Evolutionary conservation across 257 asterid genomes (phyloP), one percentile per base, ranked within the genome.

Genomic region (Petrea volubilis): DNA sequence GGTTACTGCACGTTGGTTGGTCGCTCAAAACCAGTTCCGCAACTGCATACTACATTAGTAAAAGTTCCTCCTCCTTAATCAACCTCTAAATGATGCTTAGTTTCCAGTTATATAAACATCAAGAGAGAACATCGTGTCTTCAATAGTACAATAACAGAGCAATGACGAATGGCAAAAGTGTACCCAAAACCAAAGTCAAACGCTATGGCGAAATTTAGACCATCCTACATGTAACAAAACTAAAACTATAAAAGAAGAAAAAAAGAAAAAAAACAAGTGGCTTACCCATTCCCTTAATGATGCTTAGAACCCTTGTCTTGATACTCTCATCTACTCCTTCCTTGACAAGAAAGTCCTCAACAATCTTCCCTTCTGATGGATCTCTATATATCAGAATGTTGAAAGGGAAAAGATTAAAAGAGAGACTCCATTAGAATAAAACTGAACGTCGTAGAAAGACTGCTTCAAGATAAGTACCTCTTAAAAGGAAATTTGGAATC

Each of bases 221-320:
- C 21, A 17, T 59, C 24, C 70, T 36, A 57, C 29, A 36, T 47
- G 59, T 20, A 62, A 78, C 51, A 40, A 59, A 7, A 23, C 17
- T 8, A 28, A 34, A 18, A 52, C n/a, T n/a, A n/a, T n/a, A n/a
- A n/a, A n/a, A n/a, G n/a, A n/a, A n/a, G n/a, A n/a, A n/a, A n/a
- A n/a, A n/a, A n/a, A n/a, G n/a, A n/a, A n/a, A n/a, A n/a, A n/a
- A n/a, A n/a, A n/a, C n/a, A 51, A 36, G 68, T n/a, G 66, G 60
- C 83, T 34, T 73, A 91, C 99, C 97, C 94, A 92, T 95, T 80
- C 90, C 86, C 79, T 83, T 85, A 60, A 95, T 89, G 76, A 91
- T 90, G 82, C 80, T 74, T 74, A 95, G 81, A 71, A 88, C 77
- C 76, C 64, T 74, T 7, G 75, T 72, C 81, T 47, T 83, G 83